Percentiles rank a stretch among this genome's conserved stretches.
Evolutionary conservation across 1,139 yeast species (phyloP).

Genomic region (Yamadazyma mexicana): DNA sequence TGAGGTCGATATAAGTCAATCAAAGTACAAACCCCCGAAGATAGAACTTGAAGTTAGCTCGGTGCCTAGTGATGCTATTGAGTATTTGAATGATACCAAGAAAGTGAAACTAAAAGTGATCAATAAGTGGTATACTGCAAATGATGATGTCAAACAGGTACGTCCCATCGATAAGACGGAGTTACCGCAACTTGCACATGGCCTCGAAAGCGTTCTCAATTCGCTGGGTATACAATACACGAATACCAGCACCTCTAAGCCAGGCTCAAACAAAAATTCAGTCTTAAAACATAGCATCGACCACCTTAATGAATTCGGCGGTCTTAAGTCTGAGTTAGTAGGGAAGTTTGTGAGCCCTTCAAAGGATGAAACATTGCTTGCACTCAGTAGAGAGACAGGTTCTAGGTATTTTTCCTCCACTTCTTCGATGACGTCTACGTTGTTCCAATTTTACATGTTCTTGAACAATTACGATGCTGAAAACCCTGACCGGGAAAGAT

Average conservation of each 20-base stretch:
- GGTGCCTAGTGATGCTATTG: slow-evolving; percentile 7
- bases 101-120: slow-evolving; percentile 5
- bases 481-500: slow-evolving; percentile 20
- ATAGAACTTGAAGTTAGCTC: slow-evolving; percentile 1
- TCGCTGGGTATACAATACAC: slow-evolving; percentile 83
- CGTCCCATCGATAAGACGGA: slow-evolving; percentile 23
- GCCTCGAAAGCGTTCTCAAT: slow-evolving; percentile 66
- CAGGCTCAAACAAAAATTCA: slow-evolving; percentile 50
- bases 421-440: slow-evolving; percentile 77
- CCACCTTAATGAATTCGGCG: slow-evolving; percentile 68
- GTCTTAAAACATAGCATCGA: slow-evolving; percentile 40
- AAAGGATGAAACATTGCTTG: slow-evolving; percentile 53
- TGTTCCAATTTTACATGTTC: slow-evolving; percentile 74
- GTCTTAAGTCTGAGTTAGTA: slow-evolving; percentile 24
- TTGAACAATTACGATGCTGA: slow-evolving; percentile 50
- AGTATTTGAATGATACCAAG: slow-evolving; percentile 4
- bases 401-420: slow-evolving; percentile 73
- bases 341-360: slow-evolving; percentile 40
- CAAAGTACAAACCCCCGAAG: slow-evolving; percentile 1
- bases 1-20: slow-evolving; percentile 4
- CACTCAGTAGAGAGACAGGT: slow-evolving; percentile 44
- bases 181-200: slow-evolving; percentile 54
- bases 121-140: slow-evolving; percentile 4
- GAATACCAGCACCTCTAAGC: slow-evolving; percentile 52
- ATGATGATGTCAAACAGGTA: slow-evolving; percentile 19